Conservation (phyloP, 2,329 filamentous ascomycete species). For the Calonectria pseudoreteaudii region DNA sequence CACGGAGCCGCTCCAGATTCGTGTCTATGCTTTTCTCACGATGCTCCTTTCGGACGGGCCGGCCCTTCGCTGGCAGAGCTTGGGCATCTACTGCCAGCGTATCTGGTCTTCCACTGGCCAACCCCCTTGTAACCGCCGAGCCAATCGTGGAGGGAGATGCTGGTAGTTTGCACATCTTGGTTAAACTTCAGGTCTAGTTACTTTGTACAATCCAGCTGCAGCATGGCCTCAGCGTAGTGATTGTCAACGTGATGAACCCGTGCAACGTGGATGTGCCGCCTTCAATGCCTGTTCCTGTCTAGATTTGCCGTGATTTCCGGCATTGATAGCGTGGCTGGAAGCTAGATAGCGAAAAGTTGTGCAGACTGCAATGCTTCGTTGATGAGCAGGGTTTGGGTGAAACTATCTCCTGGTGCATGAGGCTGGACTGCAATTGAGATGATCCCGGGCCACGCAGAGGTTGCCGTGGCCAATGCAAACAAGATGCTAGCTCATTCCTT, state of each 20-base stretch:
- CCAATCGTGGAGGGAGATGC: not conserved
- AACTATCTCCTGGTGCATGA: not conserved
- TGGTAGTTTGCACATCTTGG: not conserved
- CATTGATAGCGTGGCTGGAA: not conserved
- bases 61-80: not conserved
- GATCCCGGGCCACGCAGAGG: not conserved
- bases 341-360: not conserved
- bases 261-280: not conserved
- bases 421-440: not conserved
- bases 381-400: not conserved
- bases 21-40: not conserved
- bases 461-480: not conserved
- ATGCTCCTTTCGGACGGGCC: not conserved
- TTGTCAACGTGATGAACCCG: not conserved
- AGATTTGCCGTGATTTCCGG: not conserved
- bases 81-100: not conserved
- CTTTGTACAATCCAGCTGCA: not conserved
- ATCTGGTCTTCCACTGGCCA: not conserved
- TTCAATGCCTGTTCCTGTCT: not conserved
- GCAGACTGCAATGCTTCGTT: not conserved
- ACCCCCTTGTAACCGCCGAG: not conserved
- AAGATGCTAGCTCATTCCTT: not conserved
- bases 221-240: not conserved
- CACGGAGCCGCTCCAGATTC: not conserved
- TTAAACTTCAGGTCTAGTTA: not conserved